Percentiles rank a stretch among this genome's conserved stretches.
These are phyloP conservation scores for Chlamydomonas eustigma DNA, from an alignment of 139 green algal genomes.

Conservation along the genomic window DNA sequence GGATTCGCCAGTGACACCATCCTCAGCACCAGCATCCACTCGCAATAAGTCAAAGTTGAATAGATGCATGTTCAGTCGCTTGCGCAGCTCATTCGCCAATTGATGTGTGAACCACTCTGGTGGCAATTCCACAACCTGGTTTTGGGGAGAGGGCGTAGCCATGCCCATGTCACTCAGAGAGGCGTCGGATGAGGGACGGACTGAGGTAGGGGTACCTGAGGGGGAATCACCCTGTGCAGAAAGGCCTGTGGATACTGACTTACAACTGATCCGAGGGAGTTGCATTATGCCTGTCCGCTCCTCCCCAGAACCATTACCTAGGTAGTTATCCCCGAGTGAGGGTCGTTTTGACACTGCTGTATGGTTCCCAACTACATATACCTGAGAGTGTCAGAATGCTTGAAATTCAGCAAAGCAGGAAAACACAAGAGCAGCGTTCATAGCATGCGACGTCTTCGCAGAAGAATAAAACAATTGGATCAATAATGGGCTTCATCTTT, in stretches of 20 bases:
- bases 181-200: neutral
- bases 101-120: constrained; percentile 66
- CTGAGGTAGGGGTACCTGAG: neutral
- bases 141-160: neutral
- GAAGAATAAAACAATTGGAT: too few relatives aligned
- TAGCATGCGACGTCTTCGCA: too few relatives aligned
- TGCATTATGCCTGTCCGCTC: constrained; percentile 32
- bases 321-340: constrained; percentile 41
- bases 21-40: constrained; percentile 25
- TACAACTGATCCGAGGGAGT: constrained; percentile 52
- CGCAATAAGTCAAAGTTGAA: constrained; percentile 86
- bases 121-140: constrained; percentile 22
- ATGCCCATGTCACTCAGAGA: neutral
- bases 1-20: neutral
- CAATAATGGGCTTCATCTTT: too few relatives aligned
- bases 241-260: neutral
- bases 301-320: constrained; percentile 18
- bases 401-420: too few relatives aligned
- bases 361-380: constrained; percentile 61
- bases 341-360: constrained; percentile 44
- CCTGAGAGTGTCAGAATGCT: too few relatives aligned
- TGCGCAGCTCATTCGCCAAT: constrained; percentile 52
- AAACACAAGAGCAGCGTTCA: too few relatives aligned
- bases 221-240: neutral
- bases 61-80: constrained; percentile 55